Conservation (phyloP, 2,329 filamentous ascomycete species). For the Ilyonectria sp. region DNA sequence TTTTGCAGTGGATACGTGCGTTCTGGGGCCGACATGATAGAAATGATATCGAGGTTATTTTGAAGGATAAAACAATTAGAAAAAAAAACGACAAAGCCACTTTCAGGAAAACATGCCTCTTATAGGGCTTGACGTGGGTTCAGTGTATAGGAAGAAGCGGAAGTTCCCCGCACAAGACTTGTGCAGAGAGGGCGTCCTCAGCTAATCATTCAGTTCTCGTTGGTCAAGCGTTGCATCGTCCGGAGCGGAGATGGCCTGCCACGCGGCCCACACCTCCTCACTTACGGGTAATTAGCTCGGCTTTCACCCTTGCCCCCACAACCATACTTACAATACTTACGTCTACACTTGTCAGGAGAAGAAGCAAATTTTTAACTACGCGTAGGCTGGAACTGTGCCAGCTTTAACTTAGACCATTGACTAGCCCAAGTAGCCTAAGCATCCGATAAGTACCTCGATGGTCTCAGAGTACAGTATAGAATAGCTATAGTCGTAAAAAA, state of each 20-base stretch:
- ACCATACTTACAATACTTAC: too few relatives aligned
- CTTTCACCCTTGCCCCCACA: too few relatives aligned
- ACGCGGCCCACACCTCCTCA: not conserved
- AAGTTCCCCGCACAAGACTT: constrained; percentile 3
- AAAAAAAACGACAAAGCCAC: not conserved
- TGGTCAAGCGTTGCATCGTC: not conserved
- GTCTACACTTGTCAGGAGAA: too few relatives aligned
- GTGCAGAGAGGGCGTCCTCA: not conserved
- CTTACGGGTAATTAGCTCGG: too few relatives aligned
- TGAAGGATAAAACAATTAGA: not conserved
- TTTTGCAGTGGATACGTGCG: constrained; percentile 49
- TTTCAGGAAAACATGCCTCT: not conserved
- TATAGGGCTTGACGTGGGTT: not conserved
- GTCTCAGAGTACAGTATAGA: too few relatives aligned
- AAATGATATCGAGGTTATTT: not conserved
- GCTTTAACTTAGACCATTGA: too few relatives aligned
- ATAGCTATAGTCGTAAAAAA: too few relatives aligned
- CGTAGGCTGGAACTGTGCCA: too few relatives aligned
- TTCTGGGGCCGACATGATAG: constrained; percentile 17
- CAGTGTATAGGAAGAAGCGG: not conserved
- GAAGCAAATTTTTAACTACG: too few relatives aligned
- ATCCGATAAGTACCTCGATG: too few relatives aligned
- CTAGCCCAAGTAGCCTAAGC: too few relatives aligned
- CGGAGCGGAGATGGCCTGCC: not conserved
- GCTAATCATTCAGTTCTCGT: not conserved